Conservation (phyloP, 805 yeast species). For the Kurtzmaniella fragi region DNA sequence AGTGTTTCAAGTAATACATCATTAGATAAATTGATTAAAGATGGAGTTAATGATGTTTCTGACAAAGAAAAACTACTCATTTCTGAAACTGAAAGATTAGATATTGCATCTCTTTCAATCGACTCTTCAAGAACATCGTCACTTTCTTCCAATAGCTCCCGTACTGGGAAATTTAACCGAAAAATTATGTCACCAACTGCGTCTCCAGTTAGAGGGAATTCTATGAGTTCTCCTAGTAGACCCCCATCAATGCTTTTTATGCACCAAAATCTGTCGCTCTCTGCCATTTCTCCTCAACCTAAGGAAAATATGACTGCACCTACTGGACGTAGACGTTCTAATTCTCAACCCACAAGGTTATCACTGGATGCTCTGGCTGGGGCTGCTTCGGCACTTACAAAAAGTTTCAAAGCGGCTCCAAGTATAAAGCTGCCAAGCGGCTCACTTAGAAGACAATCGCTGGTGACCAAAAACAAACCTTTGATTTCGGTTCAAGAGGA, state of each 20-base stretch:
- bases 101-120: too few species aligned
- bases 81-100: too few species aligned
- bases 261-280: constrained; percentile 12
- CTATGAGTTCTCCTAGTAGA: constrained; percentile 7
- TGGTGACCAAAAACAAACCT: constrained; percentile 7
- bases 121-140: too few species aligned
- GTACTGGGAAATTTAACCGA: too few species aligned
- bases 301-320: constrained; percentile 1
- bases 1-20: constrained; percentile 1
- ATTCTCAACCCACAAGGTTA: constrained; percentile 26
- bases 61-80: too few species aligned
- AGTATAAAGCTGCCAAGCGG: constrained; percentile 16
- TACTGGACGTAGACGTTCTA: constrained; percentile 26
- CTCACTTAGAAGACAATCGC: constrained; percentile 10
- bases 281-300: constrained; percentile 8
- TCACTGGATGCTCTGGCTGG: constrained; percentile 19
- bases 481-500: constrained; percentile 16
- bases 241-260: constrained; percentile 24
- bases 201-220: constrained; percentile 3
- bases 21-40: constrained; percentile 1
- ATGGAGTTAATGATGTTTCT: too few species aligned
- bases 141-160: too few species aligned
- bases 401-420: constrained; percentile 6
- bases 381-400: constrained; percentile 29
- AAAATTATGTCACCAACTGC: neutral